Evolutionary conservation across 208 protist genomes (phyloP).

Genomic region (Novymonas esmeraldas): DNA sequence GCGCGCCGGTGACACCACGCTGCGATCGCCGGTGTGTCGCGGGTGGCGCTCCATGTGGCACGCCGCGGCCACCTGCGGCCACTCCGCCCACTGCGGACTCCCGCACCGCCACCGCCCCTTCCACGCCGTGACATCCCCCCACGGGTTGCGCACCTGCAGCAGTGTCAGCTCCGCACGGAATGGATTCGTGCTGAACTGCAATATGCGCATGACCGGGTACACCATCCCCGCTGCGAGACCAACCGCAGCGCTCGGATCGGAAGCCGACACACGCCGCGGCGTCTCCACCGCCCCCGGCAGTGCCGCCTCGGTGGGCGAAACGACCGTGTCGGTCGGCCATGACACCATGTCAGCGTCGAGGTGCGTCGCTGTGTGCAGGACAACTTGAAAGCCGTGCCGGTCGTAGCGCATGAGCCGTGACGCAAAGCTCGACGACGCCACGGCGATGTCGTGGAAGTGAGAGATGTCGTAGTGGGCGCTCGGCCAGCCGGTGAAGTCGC

Average conservation of each 20-base stretch:
- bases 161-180: constrained; percentile 21
- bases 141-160: constrained; percentile 28
- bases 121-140: constrained; percentile 28
- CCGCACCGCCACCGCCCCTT: constrained; percentile 29
- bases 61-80: constrained; percentile 19
- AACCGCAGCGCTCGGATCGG: background rate
- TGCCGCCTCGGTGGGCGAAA: background rate
- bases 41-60: constrained; percentile 18
- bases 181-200: constrained; percentile 18
- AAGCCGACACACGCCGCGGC: background rate
- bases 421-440: constrained; percentile 21
- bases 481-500: constrained; percentile 58
- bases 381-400: constrained; percentile 24
- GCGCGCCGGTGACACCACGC: background rate
- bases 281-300: background rate
- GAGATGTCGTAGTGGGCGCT: constrained; percentile 40
- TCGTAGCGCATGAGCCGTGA: constrained; percentile 26
- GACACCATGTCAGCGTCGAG: background rate
- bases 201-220: constrained; percentile 23
- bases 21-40: background rate
- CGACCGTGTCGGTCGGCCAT: background rate
- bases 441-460: constrained; percentile 25
- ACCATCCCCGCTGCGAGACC: constrained; percentile 22
- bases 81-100: constrained; percentile 20
- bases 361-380: constrained; percentile 27